Conservation (phyloP, 305 asterid genomes). For the Rubia tinctorum region DNA sequence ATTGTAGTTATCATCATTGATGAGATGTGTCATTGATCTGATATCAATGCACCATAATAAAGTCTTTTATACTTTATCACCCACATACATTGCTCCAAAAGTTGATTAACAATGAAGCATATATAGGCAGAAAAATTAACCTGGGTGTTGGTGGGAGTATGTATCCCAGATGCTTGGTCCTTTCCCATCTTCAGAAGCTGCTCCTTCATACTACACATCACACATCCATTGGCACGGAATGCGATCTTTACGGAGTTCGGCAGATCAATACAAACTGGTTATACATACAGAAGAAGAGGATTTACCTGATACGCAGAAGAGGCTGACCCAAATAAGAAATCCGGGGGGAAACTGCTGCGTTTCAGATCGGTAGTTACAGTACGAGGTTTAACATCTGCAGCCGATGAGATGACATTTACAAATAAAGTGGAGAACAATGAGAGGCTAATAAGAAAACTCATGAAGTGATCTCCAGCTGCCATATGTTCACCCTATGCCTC, state of each 20-base stretch:
- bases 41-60: no score
- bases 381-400: neutral
- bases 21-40: no score
- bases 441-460: neutral
- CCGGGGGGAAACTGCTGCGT: constrained; percentile 2
- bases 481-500: neutral
- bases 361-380: neutral
- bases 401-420: neutral
- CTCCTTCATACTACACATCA: constrained; percentile 20
- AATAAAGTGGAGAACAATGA: neutral
- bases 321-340: constrained; percentile 7
- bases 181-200: constrained; percentile 18
- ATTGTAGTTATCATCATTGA: no score
- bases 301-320: constrained; percentile 12
- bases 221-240: neutral
- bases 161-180: constrained; percentile 20
- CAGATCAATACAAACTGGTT: no score
- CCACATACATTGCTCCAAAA: no score
- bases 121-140: neutral
- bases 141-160: constrained; percentile 11
- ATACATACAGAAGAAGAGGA: neutral
- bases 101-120: no score
- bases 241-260: neutral
- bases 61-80: no score
- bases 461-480: neutral